Percentiles rank a stretch among this genome's conserved stretches.
These are phyloP conservation scores for Heimioporus punctisporus DNA, from an alignment of 1,284 basidiomycete species.

Conservation along the genomic window DNA sequence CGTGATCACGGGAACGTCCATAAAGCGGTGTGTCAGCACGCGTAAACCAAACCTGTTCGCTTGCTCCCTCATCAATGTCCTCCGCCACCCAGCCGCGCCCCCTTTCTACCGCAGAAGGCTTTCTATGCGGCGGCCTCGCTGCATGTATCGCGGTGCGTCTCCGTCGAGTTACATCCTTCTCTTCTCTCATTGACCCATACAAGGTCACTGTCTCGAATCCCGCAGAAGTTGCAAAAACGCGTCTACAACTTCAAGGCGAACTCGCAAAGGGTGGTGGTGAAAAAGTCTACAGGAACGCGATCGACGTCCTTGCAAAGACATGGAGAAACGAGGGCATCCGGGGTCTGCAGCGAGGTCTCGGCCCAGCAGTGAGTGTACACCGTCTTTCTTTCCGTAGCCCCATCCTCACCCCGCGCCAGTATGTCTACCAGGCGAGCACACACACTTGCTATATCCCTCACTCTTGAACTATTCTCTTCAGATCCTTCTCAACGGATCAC, in stretches of 20 bases:
- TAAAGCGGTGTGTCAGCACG: too few species aligned
- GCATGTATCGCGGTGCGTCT: conserved; percentile 78
- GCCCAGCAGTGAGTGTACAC: conserved; percentile 75
- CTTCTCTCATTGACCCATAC: conserved; percentile 1
- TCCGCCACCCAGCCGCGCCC: conserved; percentile 23
- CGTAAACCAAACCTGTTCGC: too few species aligned
- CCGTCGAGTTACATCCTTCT: neutral
- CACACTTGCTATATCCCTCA: neutral
- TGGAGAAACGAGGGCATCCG: conserved; percentile 90
- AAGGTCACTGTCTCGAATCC: conserved; percentile 86
- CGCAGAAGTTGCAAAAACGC: conserved; percentile 93
- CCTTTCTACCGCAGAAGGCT: conserved; percentile 75
- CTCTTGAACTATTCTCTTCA: conserved; percentile 34
- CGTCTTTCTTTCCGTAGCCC: conserved; percentile 1
- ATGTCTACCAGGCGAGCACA: conserved; percentile 82
- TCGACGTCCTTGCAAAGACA: conserved; percentile 91
- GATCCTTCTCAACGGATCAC: conserved; percentile 94
- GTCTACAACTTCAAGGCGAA: conserved; percentile 94
- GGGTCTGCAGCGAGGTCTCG: conserved; percentile 90
- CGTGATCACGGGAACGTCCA: conserved; percentile 41
- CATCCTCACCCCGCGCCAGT: conserved; percentile 48
- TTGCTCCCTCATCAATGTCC: conserved; percentile 17
- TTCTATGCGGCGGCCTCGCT: conserved; percentile 86
- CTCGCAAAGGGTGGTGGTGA: conserved; percentile 73
- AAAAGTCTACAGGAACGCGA: conserved; percentile 87